Conservation (phyloP, 176 grass and related monocot genomes). For the Cocos nucifera region DNA sequence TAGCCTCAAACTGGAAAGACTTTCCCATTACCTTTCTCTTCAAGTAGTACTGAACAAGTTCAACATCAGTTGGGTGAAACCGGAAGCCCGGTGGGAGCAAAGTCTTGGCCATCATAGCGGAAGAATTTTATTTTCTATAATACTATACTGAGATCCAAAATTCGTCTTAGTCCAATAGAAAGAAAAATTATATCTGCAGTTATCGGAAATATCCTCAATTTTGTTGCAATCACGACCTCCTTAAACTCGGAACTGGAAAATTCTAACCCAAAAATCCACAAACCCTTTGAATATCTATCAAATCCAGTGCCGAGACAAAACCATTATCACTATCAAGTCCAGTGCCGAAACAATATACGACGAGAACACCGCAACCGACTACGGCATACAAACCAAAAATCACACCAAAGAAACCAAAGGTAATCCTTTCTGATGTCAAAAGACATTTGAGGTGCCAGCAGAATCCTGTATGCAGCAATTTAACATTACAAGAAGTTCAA, state of each 20-base stretch:
- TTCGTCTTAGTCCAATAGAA: conserved; percentile 11
- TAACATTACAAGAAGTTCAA: conserved; percentile 8
- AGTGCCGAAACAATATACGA: conserved; percentile 23
- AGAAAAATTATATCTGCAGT: background rate
- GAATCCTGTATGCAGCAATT: conserved; percentile 21
- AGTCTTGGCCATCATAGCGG: conserved; percentile 37
- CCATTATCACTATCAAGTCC: conserved; percentile 24
- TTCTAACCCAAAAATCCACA: background rate
- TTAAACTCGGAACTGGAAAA: conserved; percentile 9
- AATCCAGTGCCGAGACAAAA: conserved; percentile 20
- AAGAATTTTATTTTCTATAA: conserved; percentile 9
- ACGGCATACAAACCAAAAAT: conserved; percentile 21
- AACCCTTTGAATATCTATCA: background rate
- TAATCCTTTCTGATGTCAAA: conserved; percentile 36
- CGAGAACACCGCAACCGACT: conserved; percentile 24
- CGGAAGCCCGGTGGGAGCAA: conserved; percentile 66
- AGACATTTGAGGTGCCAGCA: conserved; percentile 36
- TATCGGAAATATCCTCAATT: conserved; percentile 1
- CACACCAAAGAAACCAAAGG: conserved; percentile 18
- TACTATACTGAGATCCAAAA: conserved; percentile 21
- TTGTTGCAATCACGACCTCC: background rate
- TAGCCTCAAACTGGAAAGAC: conserved; percentile 40
- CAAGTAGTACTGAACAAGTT: conserved; percentile 62
- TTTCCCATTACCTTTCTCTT: conserved; percentile 71
- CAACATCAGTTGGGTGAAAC: conserved; percentile 80